Percentiles rank a stretch among this genome's conserved stretches.
Evolutionary conservation across 2,329 filamentous ascomycete species (phyloP).

Genomic region (Fusarium sp.): DNA sequence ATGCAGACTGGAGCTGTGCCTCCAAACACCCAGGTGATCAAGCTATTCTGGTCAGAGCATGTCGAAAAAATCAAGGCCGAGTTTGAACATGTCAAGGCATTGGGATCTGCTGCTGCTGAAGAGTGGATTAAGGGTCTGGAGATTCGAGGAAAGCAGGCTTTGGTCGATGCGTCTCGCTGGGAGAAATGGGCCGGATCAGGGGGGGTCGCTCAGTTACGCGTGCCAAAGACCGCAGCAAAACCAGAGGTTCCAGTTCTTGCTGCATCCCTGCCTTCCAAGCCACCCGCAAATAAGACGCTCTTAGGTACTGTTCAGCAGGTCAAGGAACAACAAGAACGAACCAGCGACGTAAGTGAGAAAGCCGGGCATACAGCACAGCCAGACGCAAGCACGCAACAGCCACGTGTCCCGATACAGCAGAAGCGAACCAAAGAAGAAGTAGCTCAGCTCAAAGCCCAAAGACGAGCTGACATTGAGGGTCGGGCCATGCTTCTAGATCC

Average conservation of each 20-base stretch:
- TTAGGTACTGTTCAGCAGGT: background rate
- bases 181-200: conserved; percentile 76
- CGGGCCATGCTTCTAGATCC: conserved; percentile 76
- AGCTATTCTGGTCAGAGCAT: conserved; percentile 74
- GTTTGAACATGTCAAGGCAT: conserved; percentile 72
- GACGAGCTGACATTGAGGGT: conserved; percentile 78
- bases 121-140: conserved; percentile 86
- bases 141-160: conserved; percentile 69
- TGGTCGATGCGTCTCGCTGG: conserved; percentile 76
- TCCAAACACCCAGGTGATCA: conserved; percentile 67
- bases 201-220: conserved; percentile 57
- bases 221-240: conserved; percentile 11
- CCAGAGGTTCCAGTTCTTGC: background rate
- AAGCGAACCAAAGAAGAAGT: conserved; percentile 73
- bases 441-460: conserved; percentile 72
- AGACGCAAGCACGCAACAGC: conserved; percentile 13
- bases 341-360: conserved; percentile 10
- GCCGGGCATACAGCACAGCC: conserved; percentile 5
- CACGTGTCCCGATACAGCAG: conserved; percentile 45
- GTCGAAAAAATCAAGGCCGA: conserved; percentile 73
- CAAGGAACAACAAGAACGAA: conserved; percentile 13
- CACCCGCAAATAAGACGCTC: conserved; percentile 3
- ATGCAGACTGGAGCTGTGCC: conserved; percentile 66
- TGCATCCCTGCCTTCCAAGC: background rate
- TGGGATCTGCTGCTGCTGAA: conserved; percentile 76